A percentile compares a stretch with the other conserved stretches of the same genome.
These are phyloP conservation scores for Claviceps arundinis DNA, from an alignment of 2,329 filamentous ascomycete species.

Conservation along the genomic window DNA sequence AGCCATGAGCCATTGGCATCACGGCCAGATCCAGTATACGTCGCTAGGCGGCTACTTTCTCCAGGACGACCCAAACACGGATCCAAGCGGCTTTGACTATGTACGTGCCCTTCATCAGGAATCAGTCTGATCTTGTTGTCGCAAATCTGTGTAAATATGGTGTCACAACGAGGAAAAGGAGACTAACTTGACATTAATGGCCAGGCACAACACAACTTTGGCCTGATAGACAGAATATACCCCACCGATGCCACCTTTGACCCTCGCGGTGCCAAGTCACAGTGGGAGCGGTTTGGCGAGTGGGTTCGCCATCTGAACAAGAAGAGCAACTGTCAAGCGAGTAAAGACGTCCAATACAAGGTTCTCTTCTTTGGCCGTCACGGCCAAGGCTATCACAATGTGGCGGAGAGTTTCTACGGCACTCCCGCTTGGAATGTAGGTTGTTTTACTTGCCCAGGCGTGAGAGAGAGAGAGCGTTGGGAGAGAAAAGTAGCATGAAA, in stretches of 20 bases:
- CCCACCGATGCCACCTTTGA: conserved; percentile 35
- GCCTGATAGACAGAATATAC: conserved; percentile 50
- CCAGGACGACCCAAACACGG: conserved; percentile 46
- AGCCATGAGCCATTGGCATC: conserved; percentile 17
- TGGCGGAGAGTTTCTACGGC: conserved; percentile 52
- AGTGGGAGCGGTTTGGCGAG: conserved; percentile 51
- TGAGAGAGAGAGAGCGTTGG: too few species aligned
- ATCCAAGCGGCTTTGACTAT: conserved; percentile 48
- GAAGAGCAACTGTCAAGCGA: conserved; percentile 26
- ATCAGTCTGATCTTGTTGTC: background rate
- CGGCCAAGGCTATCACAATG: conserved; percentile 53
- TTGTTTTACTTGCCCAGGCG: conserved; percentile 4
- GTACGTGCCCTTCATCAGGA: conserved; percentile 25
- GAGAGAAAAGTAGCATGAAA: too few species aligned
- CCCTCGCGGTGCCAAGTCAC: conserved; percentile 30
- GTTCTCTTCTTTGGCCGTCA: conserved; percentile 57
- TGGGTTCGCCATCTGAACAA: conserved; percentile 47
- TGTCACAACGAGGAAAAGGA: too few species aligned
- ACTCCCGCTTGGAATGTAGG: conserved; percentile 55
- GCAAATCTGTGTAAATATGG: background rate
- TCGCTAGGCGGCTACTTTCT: conserved; percentile 49
- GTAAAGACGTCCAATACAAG: conserved; percentile 44
- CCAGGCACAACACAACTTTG: conserved; percentile 49
- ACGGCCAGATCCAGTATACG: conserved; percentile 41
- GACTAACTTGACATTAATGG: background rate